Conservation (phyloP, 805 yeast genomes). For the Vanderwaltozyma tropicalis region DNA sequence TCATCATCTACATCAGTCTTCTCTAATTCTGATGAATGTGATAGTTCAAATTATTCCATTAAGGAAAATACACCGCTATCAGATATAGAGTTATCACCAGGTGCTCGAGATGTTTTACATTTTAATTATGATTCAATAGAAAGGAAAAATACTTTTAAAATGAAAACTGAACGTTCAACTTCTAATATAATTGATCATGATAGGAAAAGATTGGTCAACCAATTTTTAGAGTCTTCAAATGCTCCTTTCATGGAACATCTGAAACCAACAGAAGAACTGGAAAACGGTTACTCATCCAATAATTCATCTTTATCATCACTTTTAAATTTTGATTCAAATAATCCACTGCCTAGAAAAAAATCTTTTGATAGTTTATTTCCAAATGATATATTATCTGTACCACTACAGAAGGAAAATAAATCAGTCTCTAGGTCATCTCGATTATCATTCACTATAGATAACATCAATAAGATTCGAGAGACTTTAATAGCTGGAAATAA, state of each 20-base stretch:
- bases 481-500: no score
- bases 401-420: no score
- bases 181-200: slow-evolving; percentile 8
- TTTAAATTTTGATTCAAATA: no score
- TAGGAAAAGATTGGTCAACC: slow-evolving; percentile 20
- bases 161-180: not conserved
- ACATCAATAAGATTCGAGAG: no score
- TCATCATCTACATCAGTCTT: not conserved
- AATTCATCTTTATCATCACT: not conserved
- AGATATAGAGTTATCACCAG: not conserved
- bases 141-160: no score
- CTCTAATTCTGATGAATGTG: not conserved
- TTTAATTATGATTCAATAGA: not conserved
- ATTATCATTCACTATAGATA: no score
- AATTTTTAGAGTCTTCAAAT: slow-evolving; percentile 18
- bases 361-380: no score
- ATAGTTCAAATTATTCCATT: not conserved
- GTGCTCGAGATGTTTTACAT: not conserved
- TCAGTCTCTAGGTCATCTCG: no score
- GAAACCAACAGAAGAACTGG: not conserved
- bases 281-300: not conserved
- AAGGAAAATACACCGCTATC: not conserved
- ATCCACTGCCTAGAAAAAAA: no score
- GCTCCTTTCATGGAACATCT: slow-evolving; percentile 8
- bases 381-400: no score